These are phyloP conservation scores for Blastobotrys buckinghamii DNA, from an alignment of 1,139 yeast species.

Conservation along the genomic window DNA sequence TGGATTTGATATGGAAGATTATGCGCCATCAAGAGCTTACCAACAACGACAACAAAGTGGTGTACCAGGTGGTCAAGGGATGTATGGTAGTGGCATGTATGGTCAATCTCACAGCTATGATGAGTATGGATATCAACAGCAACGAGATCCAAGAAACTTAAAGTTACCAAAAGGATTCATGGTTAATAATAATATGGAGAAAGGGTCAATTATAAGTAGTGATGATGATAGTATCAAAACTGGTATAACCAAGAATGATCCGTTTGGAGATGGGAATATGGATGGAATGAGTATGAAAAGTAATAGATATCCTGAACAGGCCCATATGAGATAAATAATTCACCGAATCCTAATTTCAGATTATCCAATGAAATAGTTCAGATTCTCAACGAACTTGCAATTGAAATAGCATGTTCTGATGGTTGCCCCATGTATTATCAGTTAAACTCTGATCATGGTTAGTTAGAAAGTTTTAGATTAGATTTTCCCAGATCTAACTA, in stretches of 20 bases:
- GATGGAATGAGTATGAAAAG: not conserved
- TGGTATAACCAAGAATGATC: not conserved
- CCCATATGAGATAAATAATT: not conserved
- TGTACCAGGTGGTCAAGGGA: no score
- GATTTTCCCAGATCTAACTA: no score
- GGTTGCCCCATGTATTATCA: no score
- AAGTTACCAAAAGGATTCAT: slow-evolving; percentile 6
- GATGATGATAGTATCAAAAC: no score
- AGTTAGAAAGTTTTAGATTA: no score
- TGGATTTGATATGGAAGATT: slow-evolving; percentile 28
- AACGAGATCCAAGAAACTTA: not conserved
- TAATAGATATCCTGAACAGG: not conserved
- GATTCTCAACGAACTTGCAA: no score
- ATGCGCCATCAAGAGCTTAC: slow-evolving; percentile 7
- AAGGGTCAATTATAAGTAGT: no score
- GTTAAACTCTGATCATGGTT: no score
- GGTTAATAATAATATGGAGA: not conserved
- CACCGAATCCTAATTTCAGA: no score
- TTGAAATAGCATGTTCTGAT: no score
- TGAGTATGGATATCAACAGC: not conserved
- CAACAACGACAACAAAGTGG: not conserved
- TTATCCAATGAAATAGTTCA: no score
- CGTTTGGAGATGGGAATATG: not conserved
- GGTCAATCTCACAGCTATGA: not conserved
- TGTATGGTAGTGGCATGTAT: no score